A percentile compares a stretch with the other conserved stretches of the same genome.
Evolutionary conservation across 2,329 filamentous ascomycete genomes (phyloP).

Genomic region (Colletotrichum liaoningense): DNA sequence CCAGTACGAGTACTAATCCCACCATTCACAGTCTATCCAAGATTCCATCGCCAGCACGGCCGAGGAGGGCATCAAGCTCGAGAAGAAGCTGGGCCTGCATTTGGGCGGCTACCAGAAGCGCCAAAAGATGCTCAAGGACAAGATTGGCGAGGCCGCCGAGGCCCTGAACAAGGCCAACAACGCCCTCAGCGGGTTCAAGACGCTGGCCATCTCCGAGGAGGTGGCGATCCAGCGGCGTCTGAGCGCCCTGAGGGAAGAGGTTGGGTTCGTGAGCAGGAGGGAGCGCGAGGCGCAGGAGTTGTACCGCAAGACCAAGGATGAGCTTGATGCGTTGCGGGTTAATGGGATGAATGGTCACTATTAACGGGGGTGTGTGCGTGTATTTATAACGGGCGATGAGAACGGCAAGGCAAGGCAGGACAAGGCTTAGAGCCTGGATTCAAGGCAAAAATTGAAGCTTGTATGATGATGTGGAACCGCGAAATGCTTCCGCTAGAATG

Average conservation of each 20-base stretch:
- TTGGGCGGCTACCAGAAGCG: constrained; percentile 92
- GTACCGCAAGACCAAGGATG: constrained; percentile 81
- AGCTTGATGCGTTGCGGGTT: constrained; percentile 72
- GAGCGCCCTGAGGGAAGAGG: constrained; percentile 83
- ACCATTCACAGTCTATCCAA: constrained; percentile 70
- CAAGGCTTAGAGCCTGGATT: neutral
- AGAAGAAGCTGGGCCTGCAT: constrained; percentile 91
- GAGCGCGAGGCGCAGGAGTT: constrained; percentile 92
- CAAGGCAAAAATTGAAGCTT: constrained; percentile 21
- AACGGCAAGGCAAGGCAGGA: constrained; percentile 5
- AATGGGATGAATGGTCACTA: constrained; percentile 42
- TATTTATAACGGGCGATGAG: constrained; percentile 8
- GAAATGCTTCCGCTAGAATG: neutral
- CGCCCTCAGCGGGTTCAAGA: constrained; percentile 80
- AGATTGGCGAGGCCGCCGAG: constrained; percentile 80
- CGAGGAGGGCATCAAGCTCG: constrained; percentile 84
- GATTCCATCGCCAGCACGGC: constrained; percentile 79
- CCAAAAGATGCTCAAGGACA: constrained; percentile 81
- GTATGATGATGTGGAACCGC: constrained; percentile 16
- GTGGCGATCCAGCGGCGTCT: constrained; percentile 79
- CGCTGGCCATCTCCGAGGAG: constrained; percentile 83
- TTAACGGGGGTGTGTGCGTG: neutral
- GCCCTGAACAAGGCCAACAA: constrained; percentile 79
- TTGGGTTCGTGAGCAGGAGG: constrained; percentile 80
- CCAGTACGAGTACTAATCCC: neutral